Evolutionary conservation across 495 filamentous ascomycete species (phyloP).

Genomic region (Acidiella bohemica): DNA sequence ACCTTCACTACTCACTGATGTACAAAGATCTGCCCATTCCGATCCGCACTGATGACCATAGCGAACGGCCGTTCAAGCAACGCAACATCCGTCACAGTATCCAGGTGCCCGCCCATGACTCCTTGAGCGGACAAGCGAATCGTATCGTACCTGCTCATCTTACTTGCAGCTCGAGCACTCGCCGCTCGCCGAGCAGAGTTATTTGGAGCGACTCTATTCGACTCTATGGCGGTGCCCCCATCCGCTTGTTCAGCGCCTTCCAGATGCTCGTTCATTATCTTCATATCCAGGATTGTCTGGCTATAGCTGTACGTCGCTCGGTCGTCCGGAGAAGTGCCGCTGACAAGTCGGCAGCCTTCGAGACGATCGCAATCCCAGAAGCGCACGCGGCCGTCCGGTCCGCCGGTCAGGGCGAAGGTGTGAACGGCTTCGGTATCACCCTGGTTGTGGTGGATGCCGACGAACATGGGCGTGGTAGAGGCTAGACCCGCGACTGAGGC

Average conservation of each 20-base stretch:
- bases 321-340: constrained; percentile 61
- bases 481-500: constrained; percentile 22
- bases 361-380: constrained; percentile 77
- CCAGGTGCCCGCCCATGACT: constrained; percentile 66
- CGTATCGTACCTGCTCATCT: constrained; percentile 51
- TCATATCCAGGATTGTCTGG: constrained; percentile 54
- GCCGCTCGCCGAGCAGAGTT: constrained; percentile 29
- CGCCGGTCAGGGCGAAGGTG: constrained; percentile 70
- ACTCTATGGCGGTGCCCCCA: constrained; percentile 22
- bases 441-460: constrained; percentile 40
- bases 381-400: constrained; percentile 77
- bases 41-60: constrained; percentile 83
- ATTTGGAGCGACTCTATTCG: constrained; percentile 21
- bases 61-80: constrained; percentile 80
- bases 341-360: constrained; percentile 63
- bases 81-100: constrained; percentile 76
- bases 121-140: constrained; percentile 81
- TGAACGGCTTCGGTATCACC: constrained; percentile 46
- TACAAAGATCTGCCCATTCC: constrained; percentile 83
- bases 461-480: constrained; percentile 38
- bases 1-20: constrained; percentile 51
- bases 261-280: constrained; percentile 58
- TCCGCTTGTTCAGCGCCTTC: constrained; percentile 28
- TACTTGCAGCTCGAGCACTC: not conserved
- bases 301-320: constrained; percentile 52